Base-by-base conservation (phyloP, 371 early-diverging fungal species). In the Mortierella sp. region DNA sequence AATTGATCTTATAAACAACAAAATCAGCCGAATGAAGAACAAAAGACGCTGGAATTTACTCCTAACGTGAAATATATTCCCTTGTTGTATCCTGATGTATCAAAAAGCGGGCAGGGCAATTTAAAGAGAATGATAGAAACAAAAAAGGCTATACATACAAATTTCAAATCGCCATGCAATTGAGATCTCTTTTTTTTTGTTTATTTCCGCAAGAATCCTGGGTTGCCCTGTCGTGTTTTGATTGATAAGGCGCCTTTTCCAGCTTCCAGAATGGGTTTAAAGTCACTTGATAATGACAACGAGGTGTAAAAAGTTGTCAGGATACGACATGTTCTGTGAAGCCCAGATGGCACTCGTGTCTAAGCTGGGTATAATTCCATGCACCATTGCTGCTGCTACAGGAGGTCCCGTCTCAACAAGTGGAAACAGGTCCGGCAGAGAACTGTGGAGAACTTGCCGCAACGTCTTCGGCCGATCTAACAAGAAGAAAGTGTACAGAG, bases 251-350 rank as follows among this genome's bases (percentile, higher is more conserved):
- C n/a, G n/a, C n/a, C n/a, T n/a, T n/a, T n/a, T n/a, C n/a, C n/a
- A n/a, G n/a, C n/a, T n/a, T n/a, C n/a, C n/a, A n/a, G n/a, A n/a
- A n/a, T n/a, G n/a, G n/a, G n/a, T n/a, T n/a, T n/a, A n/a, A n/a
- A n/a, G n/a, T 69, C 39, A 69, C n/a, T 70, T 70, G 47, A 78
- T 41, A 44, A 73, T 64, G 23, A 88, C 68, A 17, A 90, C 89
- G 51, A 92, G 62, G 78, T 92, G 93, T 47, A 92, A 64, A 71
- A 92, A 92, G 62, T 89, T 89, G 69, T 92, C 93, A 8, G 91
- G 84, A 79, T 86, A 90, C 5, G 87, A 83, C 34, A 90, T 72
- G 61, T 90, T 86, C 43, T 84, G 85, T 53, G 87, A 85, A 19
- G 88, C 85, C 90, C 90, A 90, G 43, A 82, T 57, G 26, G 90